These are phyloP conservation scores for Hordeum vulgare DNA, from an alignment of 176 grass and related monocot genomes.

Conservation along the genomic window MorexV3_pseudomolecules_assembly NC_058521.1:30838148-30838647, in stretches of 20 bases:
- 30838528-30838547: background rate
- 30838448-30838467: background rate
- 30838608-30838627: background rate
- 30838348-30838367: constrained; percentile 89
- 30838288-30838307: constrained; percentile 64
- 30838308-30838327: constrained; percentile 76
- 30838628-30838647: background rate
- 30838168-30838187: background rate
- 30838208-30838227: background rate
- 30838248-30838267: constrained; percentile 67
- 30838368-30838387: constrained; percentile 7
- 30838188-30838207: background rate
- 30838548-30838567: background rate
- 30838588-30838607: background rate
- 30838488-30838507: background rate
- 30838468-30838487: background rate
- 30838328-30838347: constrained; percentile 90
- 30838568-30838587: background rate
- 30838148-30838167: background rate
- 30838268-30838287: constrained; percentile 91
- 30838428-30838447: background rate
- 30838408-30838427: background rate
- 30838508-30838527: background rate
- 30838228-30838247: constrained; percentile 35
- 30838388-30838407: background rate